These are phyloP conservation scores for Volvox africanus DNA, from an alignment of 139 green algal genomes.

Conservation along the genomic window DNA sequence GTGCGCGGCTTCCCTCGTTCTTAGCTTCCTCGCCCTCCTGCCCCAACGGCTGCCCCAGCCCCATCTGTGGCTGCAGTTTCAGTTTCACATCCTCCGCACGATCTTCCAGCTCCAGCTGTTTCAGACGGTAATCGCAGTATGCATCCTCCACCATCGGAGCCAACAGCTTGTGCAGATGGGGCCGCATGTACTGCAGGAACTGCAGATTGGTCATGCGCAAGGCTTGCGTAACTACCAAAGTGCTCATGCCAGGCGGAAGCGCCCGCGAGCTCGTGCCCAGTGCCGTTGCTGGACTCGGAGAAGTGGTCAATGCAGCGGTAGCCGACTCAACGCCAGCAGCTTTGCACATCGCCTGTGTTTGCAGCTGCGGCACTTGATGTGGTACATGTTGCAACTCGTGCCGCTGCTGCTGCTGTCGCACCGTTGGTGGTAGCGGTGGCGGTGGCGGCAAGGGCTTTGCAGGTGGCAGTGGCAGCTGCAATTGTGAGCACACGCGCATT, in stretches of 20 bases:
- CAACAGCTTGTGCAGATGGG: slow-evolving; percentile 5
- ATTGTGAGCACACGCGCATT: not conserved
- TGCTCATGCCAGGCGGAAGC: not conserved
- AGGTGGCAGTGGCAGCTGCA: not conserved
- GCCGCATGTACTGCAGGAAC: slow-evolving; percentile 28
- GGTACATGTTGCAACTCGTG: not conserved
- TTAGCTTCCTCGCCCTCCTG: not conserved
- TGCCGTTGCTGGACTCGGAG: not conserved
- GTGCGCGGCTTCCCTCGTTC: no score
- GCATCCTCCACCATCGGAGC: slow-evolving; percentile 29
- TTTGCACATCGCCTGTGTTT: not conserved
- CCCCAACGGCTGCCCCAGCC: not conserved
- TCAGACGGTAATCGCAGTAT: not conserved
- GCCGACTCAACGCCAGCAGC: not conserved
- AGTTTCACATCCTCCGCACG: not conserved
- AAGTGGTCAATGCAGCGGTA: not conserved
- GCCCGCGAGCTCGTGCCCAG: not conserved
- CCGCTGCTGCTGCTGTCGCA: not conserved
- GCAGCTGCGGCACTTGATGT: not conserved
- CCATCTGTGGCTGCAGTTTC: not conserved
- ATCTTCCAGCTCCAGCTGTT: not conserved
- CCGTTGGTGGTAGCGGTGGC: not conserved
- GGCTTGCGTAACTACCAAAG: not conserved
- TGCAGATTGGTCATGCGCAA: slow-evolving; percentile 31
- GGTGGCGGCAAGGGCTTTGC: not conserved